A percentile compares a stretch with the other conserved stretches of the same genome.
Conservation (phyloP, 176 grass and related monocot genomes). For the Oryza officinalis region DNA sequence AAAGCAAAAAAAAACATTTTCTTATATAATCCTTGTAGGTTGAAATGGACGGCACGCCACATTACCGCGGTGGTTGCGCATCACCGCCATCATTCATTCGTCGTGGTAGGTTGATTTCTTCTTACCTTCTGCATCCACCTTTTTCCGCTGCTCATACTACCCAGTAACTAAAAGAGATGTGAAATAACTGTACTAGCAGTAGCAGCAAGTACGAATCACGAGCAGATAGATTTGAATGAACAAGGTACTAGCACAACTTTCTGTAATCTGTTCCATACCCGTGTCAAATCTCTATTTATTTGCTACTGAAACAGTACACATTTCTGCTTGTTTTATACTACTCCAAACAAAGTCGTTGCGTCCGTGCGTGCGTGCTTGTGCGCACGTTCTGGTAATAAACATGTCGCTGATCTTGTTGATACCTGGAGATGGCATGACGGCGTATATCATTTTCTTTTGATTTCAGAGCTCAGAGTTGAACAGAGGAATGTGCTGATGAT, state of each 20-base stretch:
- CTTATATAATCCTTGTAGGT: neutral
- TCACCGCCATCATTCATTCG: conserved; percentile 4
- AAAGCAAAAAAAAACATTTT: neutral
- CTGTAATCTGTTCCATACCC: neutral
- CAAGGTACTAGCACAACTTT: neutral
- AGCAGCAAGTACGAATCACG: neutral
- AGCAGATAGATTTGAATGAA: neutral
- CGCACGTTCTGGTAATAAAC: conserved; percentile 5
- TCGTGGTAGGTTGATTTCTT: conserved; percentile 17
- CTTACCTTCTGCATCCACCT: conserved; percentile 26
- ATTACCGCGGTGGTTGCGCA: neutral
- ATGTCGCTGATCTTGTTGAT: neutral
- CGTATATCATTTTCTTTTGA: neutral
- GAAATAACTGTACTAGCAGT: neutral
- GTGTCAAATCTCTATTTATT: neutral
- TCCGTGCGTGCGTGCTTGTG: neutral
- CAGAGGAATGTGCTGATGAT: neutral
- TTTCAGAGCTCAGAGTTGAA: neutral
- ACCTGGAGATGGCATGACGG: neutral
- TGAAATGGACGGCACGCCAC: conserved; percentile 41
- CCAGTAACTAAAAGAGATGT: neutral
- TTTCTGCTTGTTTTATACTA: neutral
- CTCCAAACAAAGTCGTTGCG: neutral
- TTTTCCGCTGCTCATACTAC: neutral
- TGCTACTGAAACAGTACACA: neutral